Conservation (phyloP, 1,139 yeast species). For the Yamadazyma membranifaciens region DNA sequence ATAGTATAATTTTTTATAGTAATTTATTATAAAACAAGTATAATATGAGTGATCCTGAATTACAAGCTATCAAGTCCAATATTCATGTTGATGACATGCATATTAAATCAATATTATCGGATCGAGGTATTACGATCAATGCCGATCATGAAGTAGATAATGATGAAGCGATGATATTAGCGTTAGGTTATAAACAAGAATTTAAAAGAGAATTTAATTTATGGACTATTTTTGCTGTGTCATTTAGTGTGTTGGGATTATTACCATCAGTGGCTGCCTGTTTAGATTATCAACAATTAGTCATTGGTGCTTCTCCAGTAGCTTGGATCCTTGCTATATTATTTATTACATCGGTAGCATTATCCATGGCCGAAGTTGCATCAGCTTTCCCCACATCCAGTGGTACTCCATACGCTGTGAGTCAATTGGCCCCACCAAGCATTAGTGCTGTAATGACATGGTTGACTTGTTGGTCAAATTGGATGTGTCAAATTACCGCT, state of each 20-base stretch:
- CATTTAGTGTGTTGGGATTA: constrained; percentile 70
- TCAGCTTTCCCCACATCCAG: constrained; percentile 48
- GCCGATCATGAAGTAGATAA: constrained; percentile 46
- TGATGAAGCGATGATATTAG: constrained; percentile 59
- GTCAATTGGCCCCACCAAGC: constrained; percentile 53
- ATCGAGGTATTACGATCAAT: constrained; percentile 37
- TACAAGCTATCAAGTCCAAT: constrained; percentile 33
- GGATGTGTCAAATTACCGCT: constrained; percentile 41
- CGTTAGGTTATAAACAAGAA: constrained; percentile 73
- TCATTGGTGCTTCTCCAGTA: constrained; percentile 51
- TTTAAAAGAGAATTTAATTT: constrained; percentile 66
- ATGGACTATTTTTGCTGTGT: constrained; percentile 63
- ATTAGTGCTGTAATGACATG: constrained; percentile 56
- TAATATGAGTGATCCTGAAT: constrained; percentile 16
- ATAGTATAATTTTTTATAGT: too few species aligned
- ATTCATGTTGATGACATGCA: constrained; percentile 41
- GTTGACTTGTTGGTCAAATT: constrained; percentile 59
- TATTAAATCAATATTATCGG: constrained; percentile 41
- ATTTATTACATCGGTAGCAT: constrained; percentile 51
- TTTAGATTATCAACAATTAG: constrained; percentile 52
- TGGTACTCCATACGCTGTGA: constrained; percentile 51
- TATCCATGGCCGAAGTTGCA: constrained; percentile 47
- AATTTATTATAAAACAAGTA: background rate
- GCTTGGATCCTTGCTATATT: constrained; percentile 54
- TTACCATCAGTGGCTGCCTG: constrained; percentile 69